Conservation (phyloP, 1,284 basidiomycete genomes). For the Marasmius fiardii region DNA sequence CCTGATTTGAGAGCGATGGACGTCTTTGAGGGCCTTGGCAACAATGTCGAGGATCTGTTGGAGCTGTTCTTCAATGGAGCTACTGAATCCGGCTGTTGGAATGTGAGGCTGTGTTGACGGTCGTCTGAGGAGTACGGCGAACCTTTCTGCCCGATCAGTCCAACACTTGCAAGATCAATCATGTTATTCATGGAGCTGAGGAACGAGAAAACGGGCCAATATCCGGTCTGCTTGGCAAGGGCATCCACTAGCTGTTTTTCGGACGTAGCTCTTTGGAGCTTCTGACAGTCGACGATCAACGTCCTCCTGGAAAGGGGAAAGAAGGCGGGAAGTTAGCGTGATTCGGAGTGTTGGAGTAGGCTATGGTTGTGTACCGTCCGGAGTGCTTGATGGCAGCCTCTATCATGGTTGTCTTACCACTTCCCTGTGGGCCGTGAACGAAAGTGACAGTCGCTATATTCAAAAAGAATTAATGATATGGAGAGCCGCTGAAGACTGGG, state of each 20-base stretch:
- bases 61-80: slow-evolving; percentile 82
- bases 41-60: slow-evolving; percentile 85
- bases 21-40: slow-evolving; percentile 65
- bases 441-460: slow-evolving; percentile 67
- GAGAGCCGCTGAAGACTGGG: background rate
- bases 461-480: slow-evolving; percentile 5
- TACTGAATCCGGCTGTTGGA: slow-evolving; percentile 75
- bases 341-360: slow-evolving; percentile 16
- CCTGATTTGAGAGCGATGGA: slow-evolving; percentile 49
- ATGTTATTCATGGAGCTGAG: slow-evolving; percentile 82
- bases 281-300: slow-evolving; percentile 79
- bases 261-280: slow-evolving; percentile 69
- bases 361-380: slow-evolving; percentile 40
- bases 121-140: background rate
- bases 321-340: slow-evolving; percentile 3
- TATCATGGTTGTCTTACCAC: slow-evolving; percentile 81
- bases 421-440: slow-evolving; percentile 89
- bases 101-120: slow-evolving; percentile 11
- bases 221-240: slow-evolving; percentile 83
- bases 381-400: slow-evolving; percentile 56
- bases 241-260: slow-evolving; percentile 70
- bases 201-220: slow-evolving; percentile 90
- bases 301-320: slow-evolving; percentile 45
- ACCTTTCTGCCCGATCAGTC: slow-evolving; percentile 94
- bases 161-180: slow-evolving; percentile 90